Evolutionary conservation across 2,329 filamentous ascomycete species (phyloP).

Genomic region (Penicillium corylophilum): DNA sequence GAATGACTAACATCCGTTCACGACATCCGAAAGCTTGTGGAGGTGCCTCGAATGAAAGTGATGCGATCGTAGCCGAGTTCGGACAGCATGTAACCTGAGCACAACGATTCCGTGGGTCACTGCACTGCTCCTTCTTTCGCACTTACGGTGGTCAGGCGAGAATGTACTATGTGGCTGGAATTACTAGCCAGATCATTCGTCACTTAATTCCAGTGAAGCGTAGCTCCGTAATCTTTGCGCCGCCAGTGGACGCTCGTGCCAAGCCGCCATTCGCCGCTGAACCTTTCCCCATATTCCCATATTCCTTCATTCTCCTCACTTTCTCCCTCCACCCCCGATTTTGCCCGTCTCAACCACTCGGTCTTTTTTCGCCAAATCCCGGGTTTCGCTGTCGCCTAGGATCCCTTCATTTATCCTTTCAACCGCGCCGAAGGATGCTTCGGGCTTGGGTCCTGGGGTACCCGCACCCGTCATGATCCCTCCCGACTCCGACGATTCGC

Average conservation of each 20-base stretch:
- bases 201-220: neutral
- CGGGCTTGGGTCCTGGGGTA: slow-evolving; percentile 33
- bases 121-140: slow-evolving; percentile 2
- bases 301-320: slow-evolving; percentile 14
- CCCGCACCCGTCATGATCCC: slow-evolving; percentile 40
- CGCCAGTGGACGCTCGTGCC: slow-evolving; percentile 23
- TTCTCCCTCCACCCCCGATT: slow-evolving; percentile 15
- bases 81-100: slow-evolving; percentile 15
- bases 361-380: neutral
- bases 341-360: slow-evolving; percentile 6
- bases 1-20: neutral
- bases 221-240: slow-evolving; percentile 13
- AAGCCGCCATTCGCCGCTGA: slow-evolving; percentile 30
- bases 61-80: slow-evolving; percentile 5
- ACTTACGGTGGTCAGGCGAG: neutral
- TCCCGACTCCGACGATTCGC: slow-evolving; percentile 34
- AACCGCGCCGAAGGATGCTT: slow-evolving; percentile 34
- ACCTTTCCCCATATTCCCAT: slow-evolving; percentile 33
- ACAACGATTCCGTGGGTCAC: slow-evolving; percentile 3
- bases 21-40: neutral
- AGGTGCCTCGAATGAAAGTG: neutral
- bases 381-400: neutral
- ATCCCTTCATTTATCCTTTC: slow-evolving; percentile 7
- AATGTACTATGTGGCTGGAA: neutral
- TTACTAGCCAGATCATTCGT: neutral